Evolutionary conservation across 345 rosid species (phyloP).

Genomic region (Eucalyptus paniculata): DNA sequence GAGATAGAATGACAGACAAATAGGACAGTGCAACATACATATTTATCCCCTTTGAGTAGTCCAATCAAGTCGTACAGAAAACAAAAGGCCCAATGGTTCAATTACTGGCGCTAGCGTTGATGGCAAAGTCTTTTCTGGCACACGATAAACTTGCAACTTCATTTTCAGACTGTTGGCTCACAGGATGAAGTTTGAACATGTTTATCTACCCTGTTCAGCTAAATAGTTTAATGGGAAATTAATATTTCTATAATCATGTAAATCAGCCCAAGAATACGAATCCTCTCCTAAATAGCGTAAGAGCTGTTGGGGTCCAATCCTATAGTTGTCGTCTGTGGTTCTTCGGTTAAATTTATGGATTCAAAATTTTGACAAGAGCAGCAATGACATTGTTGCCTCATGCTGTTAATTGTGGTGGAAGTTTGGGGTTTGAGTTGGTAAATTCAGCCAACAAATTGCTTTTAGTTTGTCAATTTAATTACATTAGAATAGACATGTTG

Average conservation of each 20-base stretch:
- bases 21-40: neutral
- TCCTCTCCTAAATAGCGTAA: neutral
- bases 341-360: neutral
- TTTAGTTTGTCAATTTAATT: neutral
- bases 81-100: neutral
- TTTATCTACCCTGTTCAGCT: neutral
- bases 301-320: neutral
- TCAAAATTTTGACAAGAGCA: neutral
- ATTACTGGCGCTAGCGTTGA: neutral
- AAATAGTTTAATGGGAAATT: neutral
- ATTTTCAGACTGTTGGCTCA: neutral
- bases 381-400: neutral
- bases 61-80: neutral
- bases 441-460: neutral
- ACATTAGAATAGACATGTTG: neutral
- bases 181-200: neutral
- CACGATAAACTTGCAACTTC: neutral
- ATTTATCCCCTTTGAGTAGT: neutral
- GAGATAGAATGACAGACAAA: neutral
- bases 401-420: neutral
- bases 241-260: neutral
- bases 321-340: neutral
- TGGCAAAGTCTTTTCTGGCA: neutral
- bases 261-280: neutral
- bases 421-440: neutral